phyloP scores from a whole-genome alignment of 2,329 filamentous ascomycete genomes.

The Aspergillus fumigatiaffinis region DNA sequence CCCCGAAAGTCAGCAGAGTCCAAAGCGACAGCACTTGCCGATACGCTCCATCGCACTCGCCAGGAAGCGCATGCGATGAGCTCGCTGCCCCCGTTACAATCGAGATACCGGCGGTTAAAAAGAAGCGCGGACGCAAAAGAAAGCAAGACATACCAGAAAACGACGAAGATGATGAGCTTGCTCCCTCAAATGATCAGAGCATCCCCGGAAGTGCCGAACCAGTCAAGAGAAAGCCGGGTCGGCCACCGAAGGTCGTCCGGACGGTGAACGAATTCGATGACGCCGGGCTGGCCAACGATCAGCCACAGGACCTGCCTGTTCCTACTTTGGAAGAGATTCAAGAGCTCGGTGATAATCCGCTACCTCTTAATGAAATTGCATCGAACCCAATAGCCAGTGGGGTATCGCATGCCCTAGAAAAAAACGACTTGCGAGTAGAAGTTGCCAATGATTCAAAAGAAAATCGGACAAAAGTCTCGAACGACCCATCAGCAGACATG shows the following conservation, averaged over 20 bases:
- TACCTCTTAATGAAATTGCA: neutral
- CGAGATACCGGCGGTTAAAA: slow-evolving; percentile 21
- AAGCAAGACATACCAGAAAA: slow-evolving; percentile 22
- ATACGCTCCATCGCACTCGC: slow-evolving; percentile 15
- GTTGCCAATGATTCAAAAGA: neutral
- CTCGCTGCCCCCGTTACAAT: slow-evolving; percentile 23
- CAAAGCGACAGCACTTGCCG: slow-evolving; percentile 19
- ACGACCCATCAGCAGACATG: neutral
- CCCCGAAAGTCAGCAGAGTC: slow-evolving; percentile 20
- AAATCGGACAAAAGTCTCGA: neutral
- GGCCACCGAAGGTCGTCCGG: slow-evolving; percentile 14
- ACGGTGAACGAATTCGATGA: neutral
- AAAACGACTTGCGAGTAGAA: neutral
- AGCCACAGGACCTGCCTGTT: neutral
- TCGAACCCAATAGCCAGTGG: neutral
- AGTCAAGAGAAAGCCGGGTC: slow-evolving; percentile 19
- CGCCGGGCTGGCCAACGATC: neutral
- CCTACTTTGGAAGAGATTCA: neutral
- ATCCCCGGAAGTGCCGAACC: slow-evolving; percentile 1
- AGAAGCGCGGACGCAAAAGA: slow-evolving; percentile 28
- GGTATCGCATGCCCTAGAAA: neutral
- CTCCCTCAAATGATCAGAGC: slow-evolving; percentile 7
- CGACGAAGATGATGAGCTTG: slow-evolving; percentile 29
- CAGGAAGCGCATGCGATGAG: slow-evolving; percentile 23
- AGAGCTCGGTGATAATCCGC: neutral